Base-by-base conservation (phyloP, 495 filamentous ascomycete species). In the Aspergillus campestris region DNA sequence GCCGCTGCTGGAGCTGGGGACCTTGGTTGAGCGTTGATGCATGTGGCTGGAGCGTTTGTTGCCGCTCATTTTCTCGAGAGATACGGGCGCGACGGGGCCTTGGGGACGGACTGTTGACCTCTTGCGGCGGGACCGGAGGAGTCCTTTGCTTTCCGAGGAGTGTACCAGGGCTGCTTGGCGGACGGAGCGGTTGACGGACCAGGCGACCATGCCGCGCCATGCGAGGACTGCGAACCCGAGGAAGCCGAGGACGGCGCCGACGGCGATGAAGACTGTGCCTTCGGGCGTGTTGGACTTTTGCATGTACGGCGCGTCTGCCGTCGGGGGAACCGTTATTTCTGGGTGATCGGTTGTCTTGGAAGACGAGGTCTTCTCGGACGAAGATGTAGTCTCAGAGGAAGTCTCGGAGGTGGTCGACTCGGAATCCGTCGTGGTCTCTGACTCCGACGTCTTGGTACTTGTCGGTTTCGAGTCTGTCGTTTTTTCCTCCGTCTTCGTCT, bases 261-360 rank as follows among this genome's bases (percentile, higher is more conserved):
- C 94, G 34, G 77, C 81, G 58, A 98, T 98, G 70, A 98, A 98
- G 30, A 98, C 82, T 18, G 92, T 96, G 12, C 92, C 92, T 66
- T 97, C 88, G 0, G 92, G 92, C 7, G 89, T 75, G 36, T 72
- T 83, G n/a, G 88, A 90, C 58, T 84, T 83, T 56, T 94, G 87
- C 89, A 98, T 95, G 60, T 87, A 98, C 27, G 94, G 92, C 15
- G 92, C 92, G 61, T 82, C 76, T 8, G 78, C 72, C 2, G 86
- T 95, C 8, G 88, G 83, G 4, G 92, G 92, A 32, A 95, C 80
- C 11, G 76, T 75, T 3, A 87, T 61, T 9, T 66, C 49, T n/a
- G 65, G 60, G 18, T 49, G 53, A 49, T 38, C 40, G 11, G 53
- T 57, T 31, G 56, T 51, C n/a, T 56, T 50, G 6, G 57, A 51